A percentile compares a stretch with the other conserved stretches of the same genome.
Evolutionary conservation across 768 basidiomycete genomes (phyloP).

Genomic region (Leccinum arenicola): DNA sequence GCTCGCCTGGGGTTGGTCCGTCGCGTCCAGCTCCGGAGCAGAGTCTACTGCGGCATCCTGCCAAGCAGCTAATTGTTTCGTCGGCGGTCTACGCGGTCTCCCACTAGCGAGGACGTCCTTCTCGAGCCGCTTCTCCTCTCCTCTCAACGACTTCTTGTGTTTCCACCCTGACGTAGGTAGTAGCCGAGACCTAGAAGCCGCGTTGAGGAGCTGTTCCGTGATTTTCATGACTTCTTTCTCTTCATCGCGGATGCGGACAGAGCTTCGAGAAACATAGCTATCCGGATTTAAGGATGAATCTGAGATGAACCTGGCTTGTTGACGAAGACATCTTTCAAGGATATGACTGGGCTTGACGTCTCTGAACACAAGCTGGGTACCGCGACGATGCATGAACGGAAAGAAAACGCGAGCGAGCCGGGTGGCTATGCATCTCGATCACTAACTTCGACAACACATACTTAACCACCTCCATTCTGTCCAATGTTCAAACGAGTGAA

Average conservation of each 20-base stretch:
- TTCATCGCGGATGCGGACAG: constrained; percentile 3
- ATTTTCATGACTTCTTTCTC: constrained; percentile 14
- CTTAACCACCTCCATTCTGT: neutral
- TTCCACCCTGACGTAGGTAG: constrained; percentile 35
- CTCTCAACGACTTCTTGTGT: constrained; percentile 34
- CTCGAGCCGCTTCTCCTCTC: constrained; percentile 39
- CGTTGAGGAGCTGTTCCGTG: constrained; percentile 36
- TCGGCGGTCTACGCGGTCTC: constrained; percentile 15
- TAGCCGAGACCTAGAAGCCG: constrained; percentile 26
- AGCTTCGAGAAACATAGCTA: neutral
- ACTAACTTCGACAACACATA: too few relatives aligned
- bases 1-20: constrained; percentile 10
- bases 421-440: constrained; percentile 26
- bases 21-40: constrained; percentile 8
- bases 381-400: constrained; percentile 31
- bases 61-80: constrained; percentile 27
- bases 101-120: constrained; percentile 16
- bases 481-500: constrained; percentile 79
- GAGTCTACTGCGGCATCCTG: constrained; percentile 19
- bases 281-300: neutral
- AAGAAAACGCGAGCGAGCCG: constrained; percentile 15
- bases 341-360: constrained; percentile 16
- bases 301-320: neutral
- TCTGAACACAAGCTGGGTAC: constrained; percentile 16
- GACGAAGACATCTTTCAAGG: constrained; percentile 9